phyloP scores from a whole-genome alignment of 257 asterid species.

The Solanum pinnatisectum region DNA sequence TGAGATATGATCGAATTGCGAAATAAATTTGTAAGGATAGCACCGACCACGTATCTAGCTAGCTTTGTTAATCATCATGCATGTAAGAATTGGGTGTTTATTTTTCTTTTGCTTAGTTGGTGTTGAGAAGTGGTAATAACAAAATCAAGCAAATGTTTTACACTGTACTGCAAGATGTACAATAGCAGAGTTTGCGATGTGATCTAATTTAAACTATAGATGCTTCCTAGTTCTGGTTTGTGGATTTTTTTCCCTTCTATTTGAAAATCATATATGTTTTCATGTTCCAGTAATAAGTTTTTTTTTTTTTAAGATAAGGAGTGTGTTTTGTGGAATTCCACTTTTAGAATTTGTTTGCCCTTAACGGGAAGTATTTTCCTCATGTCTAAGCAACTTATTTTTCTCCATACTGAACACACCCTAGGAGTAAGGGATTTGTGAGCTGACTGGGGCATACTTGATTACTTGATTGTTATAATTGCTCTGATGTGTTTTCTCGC shows the following conservation, averaged over 20 bases:
- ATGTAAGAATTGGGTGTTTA: not conserved
- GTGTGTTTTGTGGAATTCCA: not conserved
- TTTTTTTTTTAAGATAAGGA: not conserved
- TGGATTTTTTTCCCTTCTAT: not conserved
- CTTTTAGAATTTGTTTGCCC: not conserved
- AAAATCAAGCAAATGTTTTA: not conserved
- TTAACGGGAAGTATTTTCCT: not conserved
- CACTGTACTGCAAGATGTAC: not conserved
- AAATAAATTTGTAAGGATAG: not conserved
- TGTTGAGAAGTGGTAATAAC: not conserved
- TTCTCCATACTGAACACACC: not conserved
- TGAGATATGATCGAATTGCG: not conserved
- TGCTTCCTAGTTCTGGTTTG: not conserved
- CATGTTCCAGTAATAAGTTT: not conserved
- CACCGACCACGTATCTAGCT: not conserved
- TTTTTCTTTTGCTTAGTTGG: not conserved
- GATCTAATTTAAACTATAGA: not conserved
- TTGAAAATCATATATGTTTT: not conserved
- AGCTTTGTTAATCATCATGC: not conserved
- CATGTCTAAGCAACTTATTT: not conserved
- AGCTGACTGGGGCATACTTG: not conserved
- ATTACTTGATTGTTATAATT: not conserved
- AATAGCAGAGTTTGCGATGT: not conserved
- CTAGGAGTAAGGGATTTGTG: not conserved
- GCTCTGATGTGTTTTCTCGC: not conserved